Conservation (phyloP, 1,139 yeast species). For the Candida frijolesensis region DNA sequence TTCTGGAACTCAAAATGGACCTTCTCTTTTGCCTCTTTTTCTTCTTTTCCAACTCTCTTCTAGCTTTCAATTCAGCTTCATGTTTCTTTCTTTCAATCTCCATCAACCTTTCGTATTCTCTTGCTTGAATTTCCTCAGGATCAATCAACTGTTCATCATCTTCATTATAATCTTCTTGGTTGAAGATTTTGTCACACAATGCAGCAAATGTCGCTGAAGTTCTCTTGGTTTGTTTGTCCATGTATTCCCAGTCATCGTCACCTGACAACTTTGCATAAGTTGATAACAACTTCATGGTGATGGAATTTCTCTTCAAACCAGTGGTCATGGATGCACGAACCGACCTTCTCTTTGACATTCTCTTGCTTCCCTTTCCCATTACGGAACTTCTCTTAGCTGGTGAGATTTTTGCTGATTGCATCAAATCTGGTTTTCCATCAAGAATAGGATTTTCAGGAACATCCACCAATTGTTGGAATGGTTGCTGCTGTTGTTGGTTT, state of each 20-base stretch:
- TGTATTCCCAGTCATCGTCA: constrained; percentile 69
- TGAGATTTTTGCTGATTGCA: constrained; percentile 36
- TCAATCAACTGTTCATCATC: constrained; percentile 55
- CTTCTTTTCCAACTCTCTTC: constrained; percentile 50
- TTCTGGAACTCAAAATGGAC: constrained; percentile 44
- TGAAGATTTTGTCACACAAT: constrained; percentile 73
- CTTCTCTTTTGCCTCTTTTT: constrained; percentile 46
- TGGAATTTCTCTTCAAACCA: constrained; percentile 65
- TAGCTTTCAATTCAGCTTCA: constrained; percentile 48
- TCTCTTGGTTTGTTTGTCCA: constrained; percentile 73
- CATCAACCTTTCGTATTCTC: constrained; percentile 51
- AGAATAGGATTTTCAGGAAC: constrained; percentile 26
- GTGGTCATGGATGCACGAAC: constrained; percentile 44
- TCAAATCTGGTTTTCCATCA: constrained; percentile 26
- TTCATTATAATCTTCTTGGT: constrained; percentile 56
- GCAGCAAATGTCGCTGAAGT: constrained; percentile 79
- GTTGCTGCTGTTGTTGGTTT: constrained; percentile 5
- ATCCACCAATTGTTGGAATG: constrained; percentile 8
- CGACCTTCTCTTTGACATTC: constrained; percentile 42
- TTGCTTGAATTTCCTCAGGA: constrained; percentile 53
- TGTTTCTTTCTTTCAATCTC: constrained; percentile 53
- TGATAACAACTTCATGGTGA: constrained; percentile 67
- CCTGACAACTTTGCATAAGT: constrained; percentile 72
- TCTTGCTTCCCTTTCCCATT: constrained; percentile 26
- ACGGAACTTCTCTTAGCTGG: constrained; percentile 35